Percentiles rank a stretch among this genome's conserved stretches.
phyloP scores from a whole-genome alignment of 116 monocot species.

The Iris pallida region DNA sequence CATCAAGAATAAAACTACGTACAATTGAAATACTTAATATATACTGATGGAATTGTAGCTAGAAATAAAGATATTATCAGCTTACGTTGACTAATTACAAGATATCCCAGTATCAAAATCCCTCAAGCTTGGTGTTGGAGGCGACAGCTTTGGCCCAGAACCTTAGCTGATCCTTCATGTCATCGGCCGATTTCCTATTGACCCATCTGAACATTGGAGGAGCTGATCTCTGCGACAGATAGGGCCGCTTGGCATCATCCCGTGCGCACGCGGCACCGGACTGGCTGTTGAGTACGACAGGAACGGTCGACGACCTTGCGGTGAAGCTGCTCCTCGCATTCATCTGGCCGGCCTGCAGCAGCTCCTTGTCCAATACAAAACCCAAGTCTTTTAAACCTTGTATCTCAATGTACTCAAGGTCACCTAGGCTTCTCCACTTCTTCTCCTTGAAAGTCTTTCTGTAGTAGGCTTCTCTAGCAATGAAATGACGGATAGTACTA shows the following conservation, averaged over 20 bases:
- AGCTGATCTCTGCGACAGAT: slow-evolving; percentile 39
- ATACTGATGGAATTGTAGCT: no score
- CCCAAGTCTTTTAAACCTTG: slow-evolving; percentile 77
- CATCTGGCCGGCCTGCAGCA: no score
- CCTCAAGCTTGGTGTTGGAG: no score
- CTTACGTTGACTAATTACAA: no score
- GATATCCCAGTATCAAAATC: no score
- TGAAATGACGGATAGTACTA: slow-evolving; percentile 18
- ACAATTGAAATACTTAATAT: no score
- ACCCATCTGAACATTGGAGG: slow-evolving; percentile 26
- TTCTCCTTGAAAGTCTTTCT: slow-evolving; percentile 25
- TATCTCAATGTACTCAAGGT: slow-evolving; percentile 61
- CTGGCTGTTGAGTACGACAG: no score
- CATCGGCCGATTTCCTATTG: slow-evolving; percentile 29
- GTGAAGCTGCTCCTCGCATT: neutral
- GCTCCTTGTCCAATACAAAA: slow-evolving; percentile 58
- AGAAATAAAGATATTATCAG: no score
- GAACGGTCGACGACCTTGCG: neutral
- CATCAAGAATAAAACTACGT: no score
- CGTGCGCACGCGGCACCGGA: no score
- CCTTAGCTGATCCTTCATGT: slow-evolving; percentile 60
- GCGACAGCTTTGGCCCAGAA: slow-evolving; percentile 75
- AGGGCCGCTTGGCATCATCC: no score
- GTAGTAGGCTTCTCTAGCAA: slow-evolving; percentile 9
- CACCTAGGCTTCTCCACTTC: slow-evolving; percentile 57